Conservation (phyloP, 1,284 basidiomycete species). For the Apiotrichum mycotoxinovorans region DNA sequence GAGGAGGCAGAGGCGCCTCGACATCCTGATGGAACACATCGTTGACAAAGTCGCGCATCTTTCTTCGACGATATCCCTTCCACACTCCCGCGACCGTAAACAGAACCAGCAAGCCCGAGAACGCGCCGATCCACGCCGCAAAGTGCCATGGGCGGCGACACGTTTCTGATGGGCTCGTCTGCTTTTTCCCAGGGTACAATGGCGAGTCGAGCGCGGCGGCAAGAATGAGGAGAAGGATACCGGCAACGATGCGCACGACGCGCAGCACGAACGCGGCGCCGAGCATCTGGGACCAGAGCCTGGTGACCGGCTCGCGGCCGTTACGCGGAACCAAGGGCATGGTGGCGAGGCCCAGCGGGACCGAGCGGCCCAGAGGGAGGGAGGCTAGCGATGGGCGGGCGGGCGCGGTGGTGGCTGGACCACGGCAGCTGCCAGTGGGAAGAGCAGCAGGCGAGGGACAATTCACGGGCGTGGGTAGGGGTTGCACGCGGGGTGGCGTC, state of each 20-base stretch:
- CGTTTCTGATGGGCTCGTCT: slow-evolving; percentile 16
- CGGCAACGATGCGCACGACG: slow-evolving; percentile 7
- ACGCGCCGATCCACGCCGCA: slow-evolving; percentile 33
- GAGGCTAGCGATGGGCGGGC: too few species aligned
- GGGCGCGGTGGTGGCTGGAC: too few species aligned
- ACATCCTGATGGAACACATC: not conserved
- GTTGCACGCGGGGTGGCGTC: too few species aligned
- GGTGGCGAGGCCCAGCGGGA: too few species aligned
- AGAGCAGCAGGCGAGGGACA: too few species aligned
- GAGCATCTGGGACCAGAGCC: not conserved
- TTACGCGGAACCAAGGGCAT: too few species aligned
- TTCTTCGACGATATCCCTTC: not conserved
- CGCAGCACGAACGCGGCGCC: not conserved
- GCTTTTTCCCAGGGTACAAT: slow-evolving; percentile 18
- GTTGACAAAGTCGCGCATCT: too few species aligned
- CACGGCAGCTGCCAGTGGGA: too few species aligned
- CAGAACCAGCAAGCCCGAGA: slow-evolving; percentile 16
- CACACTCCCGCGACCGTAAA: not conserved
- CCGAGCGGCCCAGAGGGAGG: too few species aligned
- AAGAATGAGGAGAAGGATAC: slow-evolving; percentile 30
- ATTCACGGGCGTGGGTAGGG: too few species aligned
- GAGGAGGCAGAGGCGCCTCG: too few species aligned
- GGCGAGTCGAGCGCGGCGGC: slow-evolving; percentile 22
- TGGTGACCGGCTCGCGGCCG: not conserved
- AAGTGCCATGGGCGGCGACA: slow-evolving; percentile 30